A percentile compares a stretch with the other conserved stretches of the same genome.
Conservation (phyloP, 2,329 filamentous ascomycete species). For the Clarireedia monteithiana region DNA sequence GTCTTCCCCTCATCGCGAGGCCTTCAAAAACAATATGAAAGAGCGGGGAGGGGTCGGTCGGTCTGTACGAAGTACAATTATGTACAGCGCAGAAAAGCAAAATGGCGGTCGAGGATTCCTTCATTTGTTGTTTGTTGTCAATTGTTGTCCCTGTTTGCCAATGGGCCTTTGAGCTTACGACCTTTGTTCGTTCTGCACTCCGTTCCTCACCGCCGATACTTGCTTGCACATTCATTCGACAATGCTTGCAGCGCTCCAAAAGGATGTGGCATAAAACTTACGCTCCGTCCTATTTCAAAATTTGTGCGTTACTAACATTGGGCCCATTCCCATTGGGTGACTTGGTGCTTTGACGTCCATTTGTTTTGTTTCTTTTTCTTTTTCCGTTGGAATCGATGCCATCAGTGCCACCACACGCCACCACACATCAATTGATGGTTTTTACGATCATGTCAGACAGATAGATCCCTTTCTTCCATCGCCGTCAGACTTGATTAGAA, state of each 20-base stretch:
- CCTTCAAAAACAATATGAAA: constrained; percentile 14
- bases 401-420: too few relatives aligned
- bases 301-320: constrained; percentile 4
- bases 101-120: constrained; percentile 19
- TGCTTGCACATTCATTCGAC: neutral
- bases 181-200: neutral
- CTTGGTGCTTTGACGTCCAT: neutral
- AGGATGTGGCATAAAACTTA: neutral
- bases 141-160: neutral
- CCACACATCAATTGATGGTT: neutral
- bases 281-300: neutral
- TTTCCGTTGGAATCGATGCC: too few relatives aligned
- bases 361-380: neutral
- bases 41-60: constrained; percentile 12
- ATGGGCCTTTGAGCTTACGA: neutral
- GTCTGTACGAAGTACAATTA: neutral
- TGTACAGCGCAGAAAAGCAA: constrained; percentile 14
- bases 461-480: neutral
- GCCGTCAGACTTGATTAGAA: neutral
- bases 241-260: constrained; percentile 8
- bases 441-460: neutral
- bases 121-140: neutral
- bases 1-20: neutral
- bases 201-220: constrained; percentile 2
- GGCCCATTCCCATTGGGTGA: constrained; percentile 1